Percentiles rank a stretch among this genome's conserved stretches.
Evolutionary conservation across 179 eudicot species (phyloP).

Genomic region (Spinacia oleracea): DNA sequence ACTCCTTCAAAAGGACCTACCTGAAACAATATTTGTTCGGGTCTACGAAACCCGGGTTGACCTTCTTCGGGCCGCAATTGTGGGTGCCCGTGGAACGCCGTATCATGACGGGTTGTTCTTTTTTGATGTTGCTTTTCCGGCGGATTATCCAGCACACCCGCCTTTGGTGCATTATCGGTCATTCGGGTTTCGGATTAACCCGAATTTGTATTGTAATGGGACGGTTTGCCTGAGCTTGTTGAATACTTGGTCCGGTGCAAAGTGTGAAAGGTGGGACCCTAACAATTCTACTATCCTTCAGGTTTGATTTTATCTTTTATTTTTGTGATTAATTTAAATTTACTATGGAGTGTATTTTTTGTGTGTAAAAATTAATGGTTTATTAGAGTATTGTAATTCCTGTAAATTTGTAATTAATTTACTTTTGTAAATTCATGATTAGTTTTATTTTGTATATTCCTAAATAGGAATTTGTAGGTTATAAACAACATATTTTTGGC

Average conservation of each 20-base stretch:
- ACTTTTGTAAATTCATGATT: no score
- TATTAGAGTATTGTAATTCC: no score
- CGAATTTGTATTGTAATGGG: conserved; percentile 60
- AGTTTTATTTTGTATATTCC: no score
- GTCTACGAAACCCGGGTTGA: conserved; percentile 65
- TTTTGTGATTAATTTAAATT: neutral
- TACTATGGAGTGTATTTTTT: no score
- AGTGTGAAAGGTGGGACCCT: conserved; percentile 53
- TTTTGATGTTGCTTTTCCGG: conserved; percentile 62
- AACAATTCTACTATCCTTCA: conserved; percentile 56
- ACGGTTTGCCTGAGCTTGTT: conserved; percentile 64
- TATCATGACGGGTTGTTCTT: conserved; percentile 82
- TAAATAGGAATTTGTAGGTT: no score
- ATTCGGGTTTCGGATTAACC: conserved; percentile 65
- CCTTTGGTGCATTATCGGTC: conserved; percentile 53
- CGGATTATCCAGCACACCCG: conserved; percentile 61
- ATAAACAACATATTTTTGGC: no score
- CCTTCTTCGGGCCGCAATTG: conserved; percentile 68
- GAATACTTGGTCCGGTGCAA: conserved; percentile 62
- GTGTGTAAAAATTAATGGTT: neutral
- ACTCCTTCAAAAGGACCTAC: conserved; percentile 54
- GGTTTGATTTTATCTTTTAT: neutral
- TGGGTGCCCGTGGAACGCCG: conserved; percentile 78
- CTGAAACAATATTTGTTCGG: conserved; percentile 63
- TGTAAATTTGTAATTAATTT: no score